Conservation (phyloP, 148 eudicot genomes). For the Pouteria glomerata region DNA sequence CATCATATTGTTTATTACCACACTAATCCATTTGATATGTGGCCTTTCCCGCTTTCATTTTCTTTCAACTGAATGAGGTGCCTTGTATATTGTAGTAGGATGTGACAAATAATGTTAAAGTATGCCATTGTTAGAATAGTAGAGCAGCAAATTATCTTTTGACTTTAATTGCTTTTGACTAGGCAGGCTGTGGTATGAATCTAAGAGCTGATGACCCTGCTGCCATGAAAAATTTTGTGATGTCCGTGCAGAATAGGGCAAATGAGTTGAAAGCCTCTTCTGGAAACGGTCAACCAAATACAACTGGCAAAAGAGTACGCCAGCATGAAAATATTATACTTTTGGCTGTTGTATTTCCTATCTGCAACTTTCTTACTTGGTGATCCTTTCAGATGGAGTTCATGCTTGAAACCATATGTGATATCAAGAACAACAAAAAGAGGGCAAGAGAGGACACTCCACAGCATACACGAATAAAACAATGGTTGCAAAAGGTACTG, state of each 20-base stretch:
- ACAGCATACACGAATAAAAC: slow-evolving; percentile 75
- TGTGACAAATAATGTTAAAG: background rate
- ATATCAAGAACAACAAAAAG: slow-evolving; percentile 91
- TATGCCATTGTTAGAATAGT: background rate
- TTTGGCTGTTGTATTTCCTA: slow-evolving; percentile 2
- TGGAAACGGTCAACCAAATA: slow-evolving; percentile 34
- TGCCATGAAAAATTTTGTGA: slow-evolving; percentile 81
- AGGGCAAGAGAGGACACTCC: slow-evolving; percentile 64
- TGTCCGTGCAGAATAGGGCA: slow-evolving; percentile 64
- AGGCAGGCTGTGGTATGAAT: slow-evolving; percentile 88
- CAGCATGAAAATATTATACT: slow-evolving; percentile 1
- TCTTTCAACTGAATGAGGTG: background rate
- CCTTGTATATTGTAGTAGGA: background rate
- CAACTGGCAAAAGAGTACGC: slow-evolving; percentile 67
- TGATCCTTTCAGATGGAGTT: slow-evolving; percentile 72
- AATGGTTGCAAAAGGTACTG: slow-evolving; percentile 90
- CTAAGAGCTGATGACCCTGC: slow-evolving; percentile 82
- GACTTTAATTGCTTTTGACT: background rate
- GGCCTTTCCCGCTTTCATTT: background rate
- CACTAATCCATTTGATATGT: background rate
- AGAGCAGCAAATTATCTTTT: background rate
- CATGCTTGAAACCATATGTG: slow-evolving; percentile 91
- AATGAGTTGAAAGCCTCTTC: slow-evolving; percentile 62
- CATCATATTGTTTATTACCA: background rate
- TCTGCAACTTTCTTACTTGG: slow-evolving; percentile 13